phyloP scores from a whole-genome alignment of 2,329 filamentous ascomycete species.

The Ophiognomonia clavigignenti-juglandacearum region DNA sequence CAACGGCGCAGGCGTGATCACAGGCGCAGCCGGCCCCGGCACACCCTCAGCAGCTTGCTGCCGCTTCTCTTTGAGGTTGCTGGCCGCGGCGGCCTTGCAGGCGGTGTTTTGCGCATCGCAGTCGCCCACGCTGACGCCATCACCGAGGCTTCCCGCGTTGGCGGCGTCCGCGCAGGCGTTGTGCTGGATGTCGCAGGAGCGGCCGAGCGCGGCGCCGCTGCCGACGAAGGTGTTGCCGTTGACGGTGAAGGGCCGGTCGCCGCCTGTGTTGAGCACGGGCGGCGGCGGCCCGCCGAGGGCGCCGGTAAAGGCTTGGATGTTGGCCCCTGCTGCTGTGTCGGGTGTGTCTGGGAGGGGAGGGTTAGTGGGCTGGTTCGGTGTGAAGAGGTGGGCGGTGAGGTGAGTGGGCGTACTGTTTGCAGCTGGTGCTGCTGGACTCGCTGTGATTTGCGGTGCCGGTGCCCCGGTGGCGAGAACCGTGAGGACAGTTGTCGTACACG shows the following conservation, averaged over 20 bases:
- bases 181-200: conserved; percentile 41
- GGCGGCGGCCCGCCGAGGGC: conserved; percentile 36
- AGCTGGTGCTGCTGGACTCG: not conserved
- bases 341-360: conserved; percentile 8
- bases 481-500: conserved; percentile 1
- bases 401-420: not conserved
- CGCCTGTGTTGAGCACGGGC: conserved; percentile 28
- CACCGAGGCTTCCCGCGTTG: conserved; percentile 27
- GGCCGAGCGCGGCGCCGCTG: conserved; percentile 32
- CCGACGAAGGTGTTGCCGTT: conserved; percentile 36
- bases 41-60: no score
- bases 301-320: conserved; percentile 36
- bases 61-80: conserved; percentile 10
- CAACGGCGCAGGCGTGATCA: conserved; percentile 3
- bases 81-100: conserved; percentile 21
- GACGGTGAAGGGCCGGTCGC: conserved; percentile 29
- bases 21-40: conserved; percentile 13
- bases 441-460: not conserved
- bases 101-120: conserved; percentile 32
- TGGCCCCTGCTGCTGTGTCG: conserved; percentile 18
- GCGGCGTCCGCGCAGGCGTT: conserved; percentile 38
- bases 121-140: conserved; percentile 29
- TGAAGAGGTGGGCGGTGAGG: not conserved
- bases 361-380: conserved; percentile 12
- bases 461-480: conserved; percentile 8